These are phyloP conservation scores for Rhodotorula babjevae DNA, from an alignment of 768 basidiomycete species.

Conservation along the genomic window DNA sequence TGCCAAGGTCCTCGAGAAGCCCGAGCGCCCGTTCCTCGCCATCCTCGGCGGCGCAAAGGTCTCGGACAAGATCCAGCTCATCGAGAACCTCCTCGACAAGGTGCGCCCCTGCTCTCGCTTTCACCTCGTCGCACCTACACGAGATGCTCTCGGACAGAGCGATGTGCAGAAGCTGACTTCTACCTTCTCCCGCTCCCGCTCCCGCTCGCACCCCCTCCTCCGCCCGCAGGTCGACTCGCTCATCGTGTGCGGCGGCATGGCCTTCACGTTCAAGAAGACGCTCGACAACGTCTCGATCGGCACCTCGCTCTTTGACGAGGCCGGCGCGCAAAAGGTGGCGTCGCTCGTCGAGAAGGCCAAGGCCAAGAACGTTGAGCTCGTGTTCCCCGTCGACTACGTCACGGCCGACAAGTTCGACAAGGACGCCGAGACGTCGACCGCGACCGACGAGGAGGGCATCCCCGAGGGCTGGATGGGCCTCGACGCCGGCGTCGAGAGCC, in stretches of 20 bases:
- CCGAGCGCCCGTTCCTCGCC: conserved; percentile 92
- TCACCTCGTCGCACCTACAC: background rate
- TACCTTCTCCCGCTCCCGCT: background rate
- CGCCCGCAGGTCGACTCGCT: conserved; percentile 78
- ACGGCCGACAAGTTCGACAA: conserved; percentile 94
- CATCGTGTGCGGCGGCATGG: conserved; percentile 97
- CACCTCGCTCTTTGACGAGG: conserved; percentile 83
- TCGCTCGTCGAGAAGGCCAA: conserved; percentile 85
- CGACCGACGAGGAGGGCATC: conserved; percentile 80
- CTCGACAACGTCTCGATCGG: conserved; percentile 85
- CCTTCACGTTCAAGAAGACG: conserved; percentile 97
- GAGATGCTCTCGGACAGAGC: no score
- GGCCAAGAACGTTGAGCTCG: conserved; percentile 82
- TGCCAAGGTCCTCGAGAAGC: conserved; percentile 90
- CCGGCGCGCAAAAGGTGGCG: conserved; percentile 79
- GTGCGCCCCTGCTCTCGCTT: conserved; percentile 48
- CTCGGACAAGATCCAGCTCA: conserved; percentile 96
- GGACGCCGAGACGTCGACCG: conserved; percentile 72
- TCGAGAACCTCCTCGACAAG: conserved; percentile 99
- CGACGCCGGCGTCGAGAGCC: conserved; percentile 80
- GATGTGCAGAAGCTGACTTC: background rate
- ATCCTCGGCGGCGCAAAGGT: conserved; percentile 99
- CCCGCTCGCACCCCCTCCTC: background rate
- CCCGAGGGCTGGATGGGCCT: conserved; percentile 93
- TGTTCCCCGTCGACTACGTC: conserved; percentile 91